Evolutionary conservation across 805 yeast species (phyloP), one percentile per base, ranked within the genome.

Genomic region (Candida tammaniensis): DNA sequence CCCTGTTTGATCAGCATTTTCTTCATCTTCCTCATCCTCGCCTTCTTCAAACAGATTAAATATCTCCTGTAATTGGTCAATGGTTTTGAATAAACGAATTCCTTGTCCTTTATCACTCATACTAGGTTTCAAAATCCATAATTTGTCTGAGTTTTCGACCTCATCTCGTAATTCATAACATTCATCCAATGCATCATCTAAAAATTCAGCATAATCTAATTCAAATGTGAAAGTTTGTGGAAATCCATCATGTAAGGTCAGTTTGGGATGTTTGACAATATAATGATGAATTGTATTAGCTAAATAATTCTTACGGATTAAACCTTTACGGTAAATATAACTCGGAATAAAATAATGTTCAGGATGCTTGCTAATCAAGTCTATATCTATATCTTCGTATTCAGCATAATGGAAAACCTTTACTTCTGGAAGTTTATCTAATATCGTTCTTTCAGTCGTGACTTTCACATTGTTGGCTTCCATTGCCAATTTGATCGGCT

Each of bases 31-130:
- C 3, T 29, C 38, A 1, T 72, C 74, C 3, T 63, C 74, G n/a
- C 69, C 82, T 43, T 80, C 91, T 47, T 89, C 96, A 56, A 87
- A 88, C 3, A 82, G 78, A 48, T 93, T 85, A 56, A 93, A 91
- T 4, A 91, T 80, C 3, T 59, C 72, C 56, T 89, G 96, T 31
- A 93, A 64, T 49, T 88, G 93, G 7, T 80, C 86, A 22, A 86
- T 68, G 0, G 88, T 80, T 35, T 70, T 71, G 63, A 93, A 93
- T 0, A 93, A 59, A 24, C 96, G 65, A 31, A 93, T 91, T 0
- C 98, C 98, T 55, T 93, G 96, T 8, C 96, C 98, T 54, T 91
- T 82, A 54, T 93, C 98, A 51, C 95, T 84, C 96, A 93, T 88
- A 44, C 95, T 80, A 11, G 98, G 98, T 54, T 93, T 93, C 54